Percentiles rank a stretch among this genome's conserved stretches.
These are phyloP conservation scores for Bondarzewia mesenterica DNA, from an alignment of 1,284 basidiomycete species.

Conservation along the genomic window DNA sequence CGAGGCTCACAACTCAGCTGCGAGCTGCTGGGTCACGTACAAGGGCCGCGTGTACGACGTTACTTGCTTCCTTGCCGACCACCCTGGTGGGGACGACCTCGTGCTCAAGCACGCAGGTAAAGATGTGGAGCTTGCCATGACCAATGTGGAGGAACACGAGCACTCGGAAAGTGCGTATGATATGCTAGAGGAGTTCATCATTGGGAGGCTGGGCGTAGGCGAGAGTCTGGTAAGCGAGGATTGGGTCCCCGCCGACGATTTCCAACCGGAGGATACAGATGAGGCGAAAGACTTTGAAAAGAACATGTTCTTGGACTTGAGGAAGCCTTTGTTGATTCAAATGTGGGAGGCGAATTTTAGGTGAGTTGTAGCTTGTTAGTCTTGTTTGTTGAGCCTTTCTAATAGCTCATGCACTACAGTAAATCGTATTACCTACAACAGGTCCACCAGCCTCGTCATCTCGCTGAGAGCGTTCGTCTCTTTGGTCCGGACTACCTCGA, in stretches of 20 bases:
- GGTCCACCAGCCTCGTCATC: slow-evolving; percentile 92
- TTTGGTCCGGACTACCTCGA: slow-evolving; percentile 84
- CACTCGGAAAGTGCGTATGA: slow-evolving; percentile 91
- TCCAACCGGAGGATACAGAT: slow-evolving; percentile 85
- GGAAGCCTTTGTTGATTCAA: slow-evolving; percentile 79
- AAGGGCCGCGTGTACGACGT: slow-evolving; percentile 78
- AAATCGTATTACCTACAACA: slow-evolving; percentile 96
- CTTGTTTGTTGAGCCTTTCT: background rate
- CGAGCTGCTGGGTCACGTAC: slow-evolving; percentile 71
- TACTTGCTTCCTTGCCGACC: slow-evolving; percentile 66
- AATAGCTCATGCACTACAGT: slow-evolving; percentile 32
- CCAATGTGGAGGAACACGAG: slow-evolving; percentile 79
- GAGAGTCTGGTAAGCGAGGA: slow-evolving; percentile 76
- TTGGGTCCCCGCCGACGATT: slow-evolving; percentile 84
- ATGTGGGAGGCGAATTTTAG: slow-evolving; percentile 81
- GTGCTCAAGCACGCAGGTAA: slow-evolving; percentile 77
- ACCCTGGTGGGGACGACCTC: slow-evolving; percentile 82
- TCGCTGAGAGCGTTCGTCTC: slow-evolving; percentile 80
- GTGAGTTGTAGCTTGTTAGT: slow-evolving; percentile 24
- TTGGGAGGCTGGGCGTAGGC: slow-evolving; percentile 76
- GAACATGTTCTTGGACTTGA: slow-evolving; percentile 90
- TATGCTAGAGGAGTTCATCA: slow-evolving; percentile 82
- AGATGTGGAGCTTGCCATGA: slow-evolving; percentile 81
- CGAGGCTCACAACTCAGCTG: slow-evolving; percentile 40
- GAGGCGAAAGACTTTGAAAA: slow-evolving; percentile 72